A percentile compares a stretch with the other conserved stretches of the same genome.
phyloP scores from a whole-genome alignment of 2,329 filamentous ascomycete genomes.

The Colletotrichum spaethianum region DNA sequence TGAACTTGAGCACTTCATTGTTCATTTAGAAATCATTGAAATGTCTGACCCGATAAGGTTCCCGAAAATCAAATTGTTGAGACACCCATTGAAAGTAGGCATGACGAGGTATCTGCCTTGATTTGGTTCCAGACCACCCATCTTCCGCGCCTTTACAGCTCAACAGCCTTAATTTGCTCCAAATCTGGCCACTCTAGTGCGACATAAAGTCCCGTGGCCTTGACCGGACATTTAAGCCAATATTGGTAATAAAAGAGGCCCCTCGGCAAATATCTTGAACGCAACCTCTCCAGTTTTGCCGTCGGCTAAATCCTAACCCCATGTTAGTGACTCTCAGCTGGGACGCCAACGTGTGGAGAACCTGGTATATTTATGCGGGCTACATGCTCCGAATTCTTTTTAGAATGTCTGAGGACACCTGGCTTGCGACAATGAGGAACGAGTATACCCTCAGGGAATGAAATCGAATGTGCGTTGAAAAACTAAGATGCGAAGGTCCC shows the following conservation, averaged over 20 bases:
- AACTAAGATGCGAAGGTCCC: background rate
- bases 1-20: too few species aligned
- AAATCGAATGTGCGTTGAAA: background rate
- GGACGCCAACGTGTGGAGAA: background rate
- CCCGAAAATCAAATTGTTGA: too few species aligned
- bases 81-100: background rate
- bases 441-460: background rate
- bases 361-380: slow-evolving; percentile 6
- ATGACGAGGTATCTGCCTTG: background rate
- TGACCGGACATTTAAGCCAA: slow-evolving; percentile 5
- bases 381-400: slow-evolving; percentile 27
- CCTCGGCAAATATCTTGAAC: background rate
- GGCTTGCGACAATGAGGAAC: background rate
- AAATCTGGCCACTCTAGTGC: background rate
- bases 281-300: slow-evolving; percentile 1
- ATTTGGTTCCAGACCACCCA: background rate
- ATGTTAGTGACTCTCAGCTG: background rate
- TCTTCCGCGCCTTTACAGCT: background rate
- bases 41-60: too few species aligned
- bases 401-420: background rate
- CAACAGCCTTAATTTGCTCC: background rate
- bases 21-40: too few species aligned
- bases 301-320: slow-evolving; percentile 13
- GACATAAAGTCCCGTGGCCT: background rate
- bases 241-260: background rate